phyloP scores from a whole-genome alignment of 2,329 filamentous ascomycete genomes.

The Penicillium sclerotigenum region DNA sequence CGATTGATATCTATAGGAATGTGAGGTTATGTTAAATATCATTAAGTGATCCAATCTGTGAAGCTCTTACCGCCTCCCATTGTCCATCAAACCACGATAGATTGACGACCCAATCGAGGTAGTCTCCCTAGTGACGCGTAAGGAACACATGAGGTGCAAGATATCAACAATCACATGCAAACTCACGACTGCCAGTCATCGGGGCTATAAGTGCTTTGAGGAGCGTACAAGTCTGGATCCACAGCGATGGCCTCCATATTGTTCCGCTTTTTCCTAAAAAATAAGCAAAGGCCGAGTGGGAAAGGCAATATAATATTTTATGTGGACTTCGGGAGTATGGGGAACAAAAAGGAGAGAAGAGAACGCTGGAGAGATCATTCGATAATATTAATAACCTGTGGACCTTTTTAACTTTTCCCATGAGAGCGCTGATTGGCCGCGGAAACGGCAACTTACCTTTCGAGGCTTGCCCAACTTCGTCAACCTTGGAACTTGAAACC shows the following conservation, averaged over 20 bases:
- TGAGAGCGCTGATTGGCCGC: neutral
- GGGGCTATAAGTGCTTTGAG: neutral
- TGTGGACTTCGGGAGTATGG: neutral
- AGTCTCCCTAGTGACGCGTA: neutral
- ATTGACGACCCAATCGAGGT: conserved; percentile 5
- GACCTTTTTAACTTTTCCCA: neutral
- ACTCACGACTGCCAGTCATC: conserved; percentile 11
- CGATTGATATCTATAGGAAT: conserved; percentile 2
- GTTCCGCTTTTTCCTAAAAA: neutral
- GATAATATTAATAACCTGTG: neutral
- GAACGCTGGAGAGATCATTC: neutral
- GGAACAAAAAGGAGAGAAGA: neutral
- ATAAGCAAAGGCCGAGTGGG: neutral
- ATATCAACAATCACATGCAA: neutral
- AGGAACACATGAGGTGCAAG: neutral
- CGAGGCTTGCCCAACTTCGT: neutral
- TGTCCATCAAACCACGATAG: conserved; percentile 7
- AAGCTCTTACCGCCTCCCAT: conserved; percentile 1
- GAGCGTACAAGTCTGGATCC: conserved; percentile 1
- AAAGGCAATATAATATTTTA: neutral
- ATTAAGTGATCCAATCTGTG: neutral
- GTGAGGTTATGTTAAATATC: neutral
- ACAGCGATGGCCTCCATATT: neutral
- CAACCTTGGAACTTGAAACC: neutral
- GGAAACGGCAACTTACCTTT: neutral